phyloP scores from a whole-genome alignment of 1,284 basidiomycete genomes.

The Ganoderma boninense region DNA sequence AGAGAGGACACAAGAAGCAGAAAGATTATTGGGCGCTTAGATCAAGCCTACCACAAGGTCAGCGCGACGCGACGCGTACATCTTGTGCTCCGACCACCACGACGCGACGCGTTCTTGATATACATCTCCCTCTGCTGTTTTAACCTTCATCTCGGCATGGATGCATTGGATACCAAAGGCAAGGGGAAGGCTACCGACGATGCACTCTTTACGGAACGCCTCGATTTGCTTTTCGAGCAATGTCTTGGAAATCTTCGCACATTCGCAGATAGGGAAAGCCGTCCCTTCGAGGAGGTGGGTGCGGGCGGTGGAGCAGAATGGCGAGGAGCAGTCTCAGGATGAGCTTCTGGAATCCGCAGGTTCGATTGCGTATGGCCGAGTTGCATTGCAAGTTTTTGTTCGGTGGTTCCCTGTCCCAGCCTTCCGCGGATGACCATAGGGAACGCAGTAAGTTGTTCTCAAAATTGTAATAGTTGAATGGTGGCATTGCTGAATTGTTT shows the following conservation, averaged over 20 bases:
- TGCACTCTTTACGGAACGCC: slow-evolving; percentile 63
- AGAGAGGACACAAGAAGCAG: slow-evolving; percentile 5
- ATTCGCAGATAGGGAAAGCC: slow-evolving; percentile 65
- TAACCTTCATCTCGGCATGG: slow-evolving; percentile 5
- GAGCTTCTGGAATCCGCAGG: slow-evolving; percentile 52
- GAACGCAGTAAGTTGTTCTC: slow-evolving; percentile 29
- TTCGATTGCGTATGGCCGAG: slow-evolving; percentile 59
- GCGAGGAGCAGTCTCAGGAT: slow-evolving; percentile 4
- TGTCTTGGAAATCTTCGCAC: slow-evolving; percentile 61
- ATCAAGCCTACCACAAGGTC: slow-evolving; percentile 6
- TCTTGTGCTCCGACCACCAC: slow-evolving; percentile 11
- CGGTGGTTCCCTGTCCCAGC: slow-evolving; percentile 20
- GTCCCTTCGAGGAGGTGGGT: slow-evolving; percentile 66
- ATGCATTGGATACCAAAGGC: slow-evolving; percentile 23
- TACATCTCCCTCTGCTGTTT: background rate
- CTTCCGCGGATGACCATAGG: slow-evolving; percentile 22
- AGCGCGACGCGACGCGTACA: background rate
- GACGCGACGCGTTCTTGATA: background rate
- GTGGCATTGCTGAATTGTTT: background rate
- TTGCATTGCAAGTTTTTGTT: slow-evolving; percentile 67
- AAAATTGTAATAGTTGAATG: no score
- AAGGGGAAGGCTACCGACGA: slow-evolving; percentile 44
- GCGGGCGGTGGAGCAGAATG: no score
- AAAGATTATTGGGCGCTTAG: slow-evolving; percentile 32
- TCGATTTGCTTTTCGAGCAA: slow-evolving; percentile 68